These are phyloP conservation scores for Hypoxylon subgilvum DNA, from an alignment of 495 filamentous ascomycete genomes.

Conservation along the genomic window DNA sequence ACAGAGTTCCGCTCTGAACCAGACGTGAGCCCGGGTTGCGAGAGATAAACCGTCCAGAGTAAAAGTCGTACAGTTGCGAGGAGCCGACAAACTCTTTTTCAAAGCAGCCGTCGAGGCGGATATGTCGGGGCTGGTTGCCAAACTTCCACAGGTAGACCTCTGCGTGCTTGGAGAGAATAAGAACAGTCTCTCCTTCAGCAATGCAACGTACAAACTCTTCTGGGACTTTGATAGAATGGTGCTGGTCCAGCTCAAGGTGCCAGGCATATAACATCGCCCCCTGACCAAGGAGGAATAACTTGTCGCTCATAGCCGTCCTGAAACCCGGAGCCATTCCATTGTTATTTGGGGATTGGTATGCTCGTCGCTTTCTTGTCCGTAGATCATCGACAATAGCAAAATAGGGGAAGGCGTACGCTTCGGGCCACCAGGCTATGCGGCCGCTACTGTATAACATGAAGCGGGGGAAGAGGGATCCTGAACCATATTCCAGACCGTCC, in stretches of 20 bases:
- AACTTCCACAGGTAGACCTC: constrained; percentile 39
- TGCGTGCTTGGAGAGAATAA: constrained; percentile 35
- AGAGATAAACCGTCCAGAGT: constrained; percentile 11
- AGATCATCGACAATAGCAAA: constrained; percentile 40
- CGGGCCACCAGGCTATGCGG: constrained; percentile 41
- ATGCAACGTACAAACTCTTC: constrained; percentile 34
- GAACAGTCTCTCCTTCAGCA: constrained; percentile 34
- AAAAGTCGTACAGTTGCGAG: constrained; percentile 12
- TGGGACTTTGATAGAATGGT: constrained; percentile 29
- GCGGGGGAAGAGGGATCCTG: constrained; percentile 29
- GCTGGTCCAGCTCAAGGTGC: constrained; percentile 39
- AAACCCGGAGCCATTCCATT: constrained; percentile 24
- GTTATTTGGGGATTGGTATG: constrained; percentile 35
- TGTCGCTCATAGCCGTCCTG: constrained; percentile 40
- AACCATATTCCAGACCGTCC: constrained; percentile 24
- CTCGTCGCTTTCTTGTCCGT: constrained; percentile 36
- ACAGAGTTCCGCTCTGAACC: constrained; percentile 20
- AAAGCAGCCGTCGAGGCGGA: constrained; percentile 22
- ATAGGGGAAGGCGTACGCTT: constrained; percentile 38
- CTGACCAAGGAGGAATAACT: constrained; percentile 37
- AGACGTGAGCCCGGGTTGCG: constrained; percentile 26
- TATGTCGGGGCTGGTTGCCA: constrained; percentile 22
- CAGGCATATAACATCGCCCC: constrained; percentile 33
- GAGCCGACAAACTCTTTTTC: constrained; percentile 8
- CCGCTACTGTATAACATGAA: constrained; percentile 42